Conservation (phyloP, 1,284 basidiomycete genomes). For the Sporisorium exsertum region DNA sequence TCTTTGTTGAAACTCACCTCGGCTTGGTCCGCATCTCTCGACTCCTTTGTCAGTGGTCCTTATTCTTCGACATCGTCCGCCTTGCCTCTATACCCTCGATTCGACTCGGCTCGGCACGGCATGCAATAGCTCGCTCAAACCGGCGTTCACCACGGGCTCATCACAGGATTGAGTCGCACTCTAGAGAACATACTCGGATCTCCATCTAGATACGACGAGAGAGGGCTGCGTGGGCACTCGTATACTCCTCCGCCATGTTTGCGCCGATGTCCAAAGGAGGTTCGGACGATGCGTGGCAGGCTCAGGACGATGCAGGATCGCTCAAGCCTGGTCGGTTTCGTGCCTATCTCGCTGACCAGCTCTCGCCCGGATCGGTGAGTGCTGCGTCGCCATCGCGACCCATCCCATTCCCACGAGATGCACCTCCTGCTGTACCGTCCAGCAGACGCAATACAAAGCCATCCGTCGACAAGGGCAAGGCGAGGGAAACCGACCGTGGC, state of each 20-base stretch:
- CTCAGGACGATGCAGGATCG: conserved; percentile 48
- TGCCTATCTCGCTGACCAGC: conserved; percentile 50
- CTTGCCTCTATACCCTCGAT: neutral
- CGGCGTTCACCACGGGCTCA: neutral
- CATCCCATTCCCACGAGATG: conserved; percentile 36
- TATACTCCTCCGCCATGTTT: conserved; percentile 27
- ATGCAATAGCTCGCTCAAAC: neutral
- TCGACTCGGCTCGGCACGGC: neutral
- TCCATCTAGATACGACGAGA: neutral
- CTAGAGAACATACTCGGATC: neutral
- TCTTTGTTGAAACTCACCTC: neutral
- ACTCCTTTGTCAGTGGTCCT: neutral
- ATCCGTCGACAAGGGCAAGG: conserved; percentile 32
- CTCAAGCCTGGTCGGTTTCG: conserved; percentile 53
- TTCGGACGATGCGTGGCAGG: conserved; percentile 51
- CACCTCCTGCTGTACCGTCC: conserved; percentile 2
- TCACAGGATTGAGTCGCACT: neutral
- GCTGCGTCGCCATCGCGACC: conserved; percentile 17
- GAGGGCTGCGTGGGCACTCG: neutral
- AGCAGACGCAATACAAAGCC: conserved; percentile 15
- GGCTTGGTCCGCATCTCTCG: neutral
- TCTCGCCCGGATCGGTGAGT: conserved; percentile 8
- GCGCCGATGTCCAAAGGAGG: conserved; percentile 53
- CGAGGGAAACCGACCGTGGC: conserved; percentile 17
- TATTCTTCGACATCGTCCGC: neutral